A percentile compares a stretch with the other conserved stretches of the same genome.
Evolutionary conservation across 352 stramenopile species (phyloP).

Genomic region (Plasmopara viticola): DNA sequence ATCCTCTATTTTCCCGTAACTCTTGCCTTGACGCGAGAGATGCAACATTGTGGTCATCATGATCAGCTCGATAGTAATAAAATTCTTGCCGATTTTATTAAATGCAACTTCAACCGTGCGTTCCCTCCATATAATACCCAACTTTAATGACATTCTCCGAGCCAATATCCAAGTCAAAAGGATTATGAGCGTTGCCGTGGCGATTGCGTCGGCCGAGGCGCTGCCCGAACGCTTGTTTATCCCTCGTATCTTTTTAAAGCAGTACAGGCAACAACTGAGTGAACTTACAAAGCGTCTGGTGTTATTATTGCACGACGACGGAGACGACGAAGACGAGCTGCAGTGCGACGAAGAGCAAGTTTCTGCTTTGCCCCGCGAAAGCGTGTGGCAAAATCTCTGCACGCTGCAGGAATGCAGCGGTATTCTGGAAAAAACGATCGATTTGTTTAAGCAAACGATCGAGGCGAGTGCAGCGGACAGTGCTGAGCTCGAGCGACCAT

Average conservation of each 20-base stretch:
- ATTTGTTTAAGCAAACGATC: constrained; percentile 57
- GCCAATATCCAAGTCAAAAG: no score
- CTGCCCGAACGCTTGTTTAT: constrained; percentile 51
- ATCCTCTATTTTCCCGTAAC: no score
- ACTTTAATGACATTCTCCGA: not conserved
- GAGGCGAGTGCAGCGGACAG: constrained; percentile 42
- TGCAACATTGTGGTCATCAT: no score
- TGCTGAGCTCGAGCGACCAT: constrained; percentile 34
- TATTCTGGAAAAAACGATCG: constrained; percentile 30
- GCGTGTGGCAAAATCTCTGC: constrained; percentile 58
- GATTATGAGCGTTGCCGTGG: constrained; percentile 6
- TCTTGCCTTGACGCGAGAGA: no score
- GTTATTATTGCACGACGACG: constrained; percentile 47
- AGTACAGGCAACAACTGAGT: constrained; percentile 53
- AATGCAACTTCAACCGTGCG: no score
- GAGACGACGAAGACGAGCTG: constrained; percentile 50
- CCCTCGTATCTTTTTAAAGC: constrained; percentile 41
- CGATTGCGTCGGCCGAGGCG: constrained; percentile 24
- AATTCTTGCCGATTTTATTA: no score
- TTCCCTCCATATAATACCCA: no score
- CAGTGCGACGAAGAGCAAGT: constrained; percentile 32
- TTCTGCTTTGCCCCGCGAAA: constrained; percentile 33
- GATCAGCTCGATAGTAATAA: no score
- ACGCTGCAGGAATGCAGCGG: constrained; percentile 50
- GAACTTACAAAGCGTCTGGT: constrained; percentile 55